These are phyloP conservation scores for Prunus yedoensis DNA, from an alignment of 331 rosid species.

Conservation along the genomic window DNA sequence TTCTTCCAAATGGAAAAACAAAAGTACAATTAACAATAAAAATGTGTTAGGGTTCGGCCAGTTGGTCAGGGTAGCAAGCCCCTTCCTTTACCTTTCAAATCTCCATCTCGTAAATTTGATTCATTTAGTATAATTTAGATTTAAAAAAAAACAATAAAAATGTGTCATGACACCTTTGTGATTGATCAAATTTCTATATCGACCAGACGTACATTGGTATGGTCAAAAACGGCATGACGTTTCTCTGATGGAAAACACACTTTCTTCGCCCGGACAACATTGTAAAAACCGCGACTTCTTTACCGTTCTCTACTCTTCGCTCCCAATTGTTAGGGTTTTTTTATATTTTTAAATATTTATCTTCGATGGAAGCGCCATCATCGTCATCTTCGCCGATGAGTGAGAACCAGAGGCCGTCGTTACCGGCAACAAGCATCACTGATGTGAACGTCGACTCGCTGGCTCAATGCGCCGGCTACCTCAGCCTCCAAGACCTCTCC, in stretches of 20 bases:
- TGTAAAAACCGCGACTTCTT: background rate
- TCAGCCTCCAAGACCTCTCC: conserved; percentile 61
- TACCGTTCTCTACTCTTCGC: background rate
- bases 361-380: conserved; percentile 12
- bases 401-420: background rate
- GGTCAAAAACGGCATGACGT: background rate
- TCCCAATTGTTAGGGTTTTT: background rate
- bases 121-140: too few relatives aligned
- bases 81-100: too few relatives aligned
- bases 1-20: too few relatives aligned
- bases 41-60: too few relatives aligned
- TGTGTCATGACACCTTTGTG: too few relatives aligned
- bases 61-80: too few relatives aligned
- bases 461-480: conserved; percentile 50
- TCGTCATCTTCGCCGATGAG: conserved; percentile 11
- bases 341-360: too few relatives aligned
- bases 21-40: too few relatives aligned
- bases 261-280: background rate
- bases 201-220: too few relatives aligned
- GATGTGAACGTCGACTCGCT: conserved; percentile 60
- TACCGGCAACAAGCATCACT: conserved; percentile 29
- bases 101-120: too few relatives aligned
- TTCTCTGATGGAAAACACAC: background rate
- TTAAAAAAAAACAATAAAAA: too few relatives aligned
- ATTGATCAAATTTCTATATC: too few relatives aligned